phyloP scores from a whole-genome alignment of 2,329 filamentous ascomycete genomes.

The Ceratocystis cacaofunesta region DNA sequence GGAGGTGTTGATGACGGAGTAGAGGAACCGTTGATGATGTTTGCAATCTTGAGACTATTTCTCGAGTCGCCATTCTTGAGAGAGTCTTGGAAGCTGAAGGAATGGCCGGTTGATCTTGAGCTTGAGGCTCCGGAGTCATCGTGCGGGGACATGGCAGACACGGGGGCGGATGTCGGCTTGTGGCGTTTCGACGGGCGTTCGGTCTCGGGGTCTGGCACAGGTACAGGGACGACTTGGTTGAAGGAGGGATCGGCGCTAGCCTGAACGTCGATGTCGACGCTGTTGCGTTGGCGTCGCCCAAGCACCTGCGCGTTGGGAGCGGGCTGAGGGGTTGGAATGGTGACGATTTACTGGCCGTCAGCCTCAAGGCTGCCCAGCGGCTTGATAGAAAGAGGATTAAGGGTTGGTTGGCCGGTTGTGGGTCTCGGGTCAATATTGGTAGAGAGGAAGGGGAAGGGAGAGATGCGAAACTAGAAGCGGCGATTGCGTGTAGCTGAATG shows the following conservation, averaged over 20 bases:
- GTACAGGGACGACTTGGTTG: slow-evolving; percentile 1
- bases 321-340: slow-evolving; percentile 8
- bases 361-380: slow-evolving; percentile 12
- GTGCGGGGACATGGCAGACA: background rate
- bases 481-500: background rate
- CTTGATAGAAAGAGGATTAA: background rate
- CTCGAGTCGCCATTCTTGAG: background rate
- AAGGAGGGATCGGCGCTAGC: background rate
- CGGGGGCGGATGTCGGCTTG: background rate
- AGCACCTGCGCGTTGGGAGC: slow-evolving; percentile 8
- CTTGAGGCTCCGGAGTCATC: background rate
- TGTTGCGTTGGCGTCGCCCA: slow-evolving; percentile 13
- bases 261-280: slow-evolving; percentile 5
- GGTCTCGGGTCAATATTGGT: background rate
- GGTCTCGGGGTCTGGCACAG: background rate
- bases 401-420: background rate
- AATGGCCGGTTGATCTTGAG: background rate
- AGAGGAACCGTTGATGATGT: slow-evolving; percentile 13
- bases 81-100: background rate
- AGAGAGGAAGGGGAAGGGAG: background rate
- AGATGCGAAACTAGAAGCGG: background rate
- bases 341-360: slow-evolving; percentile 8
- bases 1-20: background rate
- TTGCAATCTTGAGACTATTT: slow-evolving; percentile 10
- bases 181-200: slow-evolving; percentile 8